Evolutionary conservation across 805 yeast species (phyloP).

Genomic region (Starmerella stigmatis): DNA sequence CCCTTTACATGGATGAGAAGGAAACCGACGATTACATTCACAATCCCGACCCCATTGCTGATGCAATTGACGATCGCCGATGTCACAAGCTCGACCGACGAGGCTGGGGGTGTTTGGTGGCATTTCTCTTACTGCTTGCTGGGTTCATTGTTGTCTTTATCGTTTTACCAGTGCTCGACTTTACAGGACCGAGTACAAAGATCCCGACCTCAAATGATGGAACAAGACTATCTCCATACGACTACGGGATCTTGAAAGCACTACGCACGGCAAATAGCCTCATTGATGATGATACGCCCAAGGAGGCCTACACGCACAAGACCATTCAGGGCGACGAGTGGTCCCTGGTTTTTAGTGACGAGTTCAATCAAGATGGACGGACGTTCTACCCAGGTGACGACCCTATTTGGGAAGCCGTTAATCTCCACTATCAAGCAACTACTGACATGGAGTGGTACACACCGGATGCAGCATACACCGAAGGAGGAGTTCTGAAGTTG

Average conservation of each 20-base stretch:
- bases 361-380: slow-evolving; percentile 80
- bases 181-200: slow-evolving; percentile 47
- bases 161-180: slow-evolving; percentile 73
- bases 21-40: slow-evolving; percentile 92
- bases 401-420: slow-evolving; percentile 80
- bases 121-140: slow-evolving; percentile 42
- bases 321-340: slow-evolving; percentile 56
- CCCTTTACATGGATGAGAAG: slow-evolving; percentile 79
- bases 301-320: slow-evolving; percentile 38
- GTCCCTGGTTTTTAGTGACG: slow-evolving; percentile 80
- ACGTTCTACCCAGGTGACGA: slow-evolving; percentile 86
- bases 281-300: slow-evolving; percentile 66
- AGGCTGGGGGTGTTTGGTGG: slow-evolving; percentile 29
- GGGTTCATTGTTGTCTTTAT: slow-evolving; percentile 61
- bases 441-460: slow-evolving; percentile 88
- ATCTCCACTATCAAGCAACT: slow-evolving; percentile 77
- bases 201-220: slow-evolving; percentile 23
- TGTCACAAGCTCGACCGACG: slow-evolving; percentile 32
- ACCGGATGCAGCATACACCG: slow-evolving; percentile 78
- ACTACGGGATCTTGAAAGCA: slow-evolving; percentile 47
- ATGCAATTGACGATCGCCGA: slow-evolving; percentile 59
- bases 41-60: slow-evolving; percentile 91
- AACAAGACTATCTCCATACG: slow-evolving; percentile 43
- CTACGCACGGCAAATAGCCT: slow-evolving; percentile 42
- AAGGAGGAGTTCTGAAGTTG: slow-evolving; percentile 56